These are phyloP conservation scores for Boletus tylopilopsis DNA, from an alignment of 768 basidiomycete genomes.

Conservation along the genomic window DNA sequence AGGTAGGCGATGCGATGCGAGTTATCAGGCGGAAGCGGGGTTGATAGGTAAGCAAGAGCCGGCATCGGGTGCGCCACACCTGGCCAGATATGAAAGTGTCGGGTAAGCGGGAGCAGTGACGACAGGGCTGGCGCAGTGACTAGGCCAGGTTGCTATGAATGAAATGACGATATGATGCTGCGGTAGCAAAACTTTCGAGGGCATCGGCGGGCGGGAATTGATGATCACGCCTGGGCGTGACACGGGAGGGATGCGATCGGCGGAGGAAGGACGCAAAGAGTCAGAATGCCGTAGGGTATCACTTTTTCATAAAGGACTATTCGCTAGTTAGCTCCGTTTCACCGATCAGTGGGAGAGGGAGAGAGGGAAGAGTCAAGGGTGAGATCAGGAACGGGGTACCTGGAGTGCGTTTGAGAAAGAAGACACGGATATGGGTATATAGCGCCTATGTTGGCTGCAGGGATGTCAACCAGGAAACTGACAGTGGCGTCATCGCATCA, in stretches of 20 bases:
- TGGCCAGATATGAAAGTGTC: too few species aligned
- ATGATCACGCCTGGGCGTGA: too few species aligned
- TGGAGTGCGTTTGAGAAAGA: neutral
- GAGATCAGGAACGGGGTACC: slow-evolving; percentile 19
- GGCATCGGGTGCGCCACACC: too few species aligned
- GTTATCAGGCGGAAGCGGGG: slow-evolving; percentile 5
- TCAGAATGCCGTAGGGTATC: neutral
- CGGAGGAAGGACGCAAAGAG: neutral
- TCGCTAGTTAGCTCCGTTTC: slow-evolving; percentile 20
- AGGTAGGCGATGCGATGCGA: too few species aligned
- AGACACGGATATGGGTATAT: slow-evolving; percentile 17
- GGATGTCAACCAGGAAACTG: slow-evolving; percentile 3
- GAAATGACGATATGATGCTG: too few species aligned
- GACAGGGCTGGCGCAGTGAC: too few species aligned
- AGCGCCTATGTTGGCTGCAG: slow-evolving; percentile 8
- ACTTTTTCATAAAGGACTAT: slow-evolving; percentile 6
- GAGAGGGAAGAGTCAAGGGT: neutral
- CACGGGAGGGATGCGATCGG: neutral
- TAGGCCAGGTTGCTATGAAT: too few species aligned
- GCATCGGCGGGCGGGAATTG: too few species aligned
- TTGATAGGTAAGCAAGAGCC: neutral
- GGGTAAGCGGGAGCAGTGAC: too few species aligned
- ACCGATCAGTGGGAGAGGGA: slow-evolving; percentile 7
- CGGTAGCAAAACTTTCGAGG: too few species aligned
- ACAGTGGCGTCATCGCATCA: neutral